Percentiles rank a stretch among this genome's conserved stretches.
These are phyloP conservation scores for Vaccinium vitisidaea DNA, from an alignment of 148 eudicot genomes.

Conservation along the genomic window DNA sequence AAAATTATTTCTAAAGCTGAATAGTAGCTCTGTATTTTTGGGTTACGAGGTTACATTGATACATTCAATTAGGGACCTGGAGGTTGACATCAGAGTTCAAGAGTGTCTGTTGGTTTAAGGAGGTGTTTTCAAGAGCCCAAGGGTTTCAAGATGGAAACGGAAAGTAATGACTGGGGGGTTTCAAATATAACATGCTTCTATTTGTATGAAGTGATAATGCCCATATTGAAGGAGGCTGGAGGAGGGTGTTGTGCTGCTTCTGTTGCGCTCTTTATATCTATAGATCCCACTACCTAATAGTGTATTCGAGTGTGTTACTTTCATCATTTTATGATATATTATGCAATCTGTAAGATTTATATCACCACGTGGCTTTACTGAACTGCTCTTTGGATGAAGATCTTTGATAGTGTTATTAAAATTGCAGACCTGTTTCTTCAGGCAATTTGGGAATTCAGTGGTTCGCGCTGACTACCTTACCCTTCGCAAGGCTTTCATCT, in stretches of 20 bases:
- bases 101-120: neutral
- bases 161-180: neutral
- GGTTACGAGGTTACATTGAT: neutral
- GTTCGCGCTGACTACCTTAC: conserved; percentile 94
- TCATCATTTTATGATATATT: neutral
- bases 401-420: conserved; percentile 12
- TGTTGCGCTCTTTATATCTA: neutral
- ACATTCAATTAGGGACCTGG: neutral
- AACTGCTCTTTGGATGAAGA: conserved; percentile 13
- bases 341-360: neutral
- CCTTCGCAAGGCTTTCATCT: conserved; percentile 96
- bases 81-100: neutral
- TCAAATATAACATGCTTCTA: neutral
- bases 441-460: conserved; percentile 90
- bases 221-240: neutral
- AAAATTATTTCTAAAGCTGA: neutral
- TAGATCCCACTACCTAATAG: neutral
- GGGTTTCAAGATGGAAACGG: neutral
- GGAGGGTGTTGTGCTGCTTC: neutral
- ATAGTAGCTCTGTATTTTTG: neutral
- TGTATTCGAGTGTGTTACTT: neutral
- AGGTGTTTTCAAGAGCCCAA: conserved; percentile 2
- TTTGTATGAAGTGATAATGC: neutral
- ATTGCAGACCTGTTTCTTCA: conserved; percentile 85
- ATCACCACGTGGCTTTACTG: neutral